Evolutionary conservation across 306 rosid species (phyloP).

Genomic region (Purshia tridentata): DNA sequence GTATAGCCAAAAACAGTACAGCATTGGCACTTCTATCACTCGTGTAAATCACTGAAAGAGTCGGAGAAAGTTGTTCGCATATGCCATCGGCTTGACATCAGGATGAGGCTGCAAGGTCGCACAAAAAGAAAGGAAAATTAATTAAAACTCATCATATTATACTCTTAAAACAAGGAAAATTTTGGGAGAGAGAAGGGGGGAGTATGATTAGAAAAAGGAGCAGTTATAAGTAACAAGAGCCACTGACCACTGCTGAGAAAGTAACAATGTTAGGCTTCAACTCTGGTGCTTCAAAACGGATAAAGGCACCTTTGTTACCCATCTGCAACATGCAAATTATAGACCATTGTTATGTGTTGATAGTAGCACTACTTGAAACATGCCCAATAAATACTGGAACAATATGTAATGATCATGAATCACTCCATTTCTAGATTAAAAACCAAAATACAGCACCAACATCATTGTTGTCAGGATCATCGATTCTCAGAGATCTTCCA

Average conservation of each 20-base stretch:
- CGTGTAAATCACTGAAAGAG: slow-evolving; percentile 52
- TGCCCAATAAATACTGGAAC: too few relatives aligned
- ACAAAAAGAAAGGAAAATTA: background rate
- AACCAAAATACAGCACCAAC: background rate
- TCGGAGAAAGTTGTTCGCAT: slow-evolving; percentile 92
- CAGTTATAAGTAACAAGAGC: slow-evolving; percentile 15
- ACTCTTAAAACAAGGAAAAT: background rate
- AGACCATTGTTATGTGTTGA: slow-evolving; percentile 6
- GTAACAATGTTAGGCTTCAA: slow-evolving; percentile 85
- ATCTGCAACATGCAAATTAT: slow-evolving; percentile 58
- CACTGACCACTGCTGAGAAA: slow-evolving; percentile 89
- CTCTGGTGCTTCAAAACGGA: slow-evolving; percentile 88
- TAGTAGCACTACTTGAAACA: background rate
- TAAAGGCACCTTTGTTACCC: slow-evolving; percentile 99
- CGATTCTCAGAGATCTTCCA: background rate
- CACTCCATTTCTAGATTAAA: background rate
- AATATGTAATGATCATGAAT: background rate
- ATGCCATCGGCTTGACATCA: slow-evolving; percentile 97
- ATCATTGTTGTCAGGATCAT: background rate
- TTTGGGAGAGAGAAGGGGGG: background rate
- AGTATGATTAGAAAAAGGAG: background rate
- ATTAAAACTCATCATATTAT: background rate
- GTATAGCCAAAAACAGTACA: slow-evolving; percentile 9
- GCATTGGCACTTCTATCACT: slow-evolving; percentile 30
- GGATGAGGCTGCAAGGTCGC: slow-evolving; percentile 85